Conservation (phyloP, 1,139 yeast species). For the Pichia sp. region DNA sequence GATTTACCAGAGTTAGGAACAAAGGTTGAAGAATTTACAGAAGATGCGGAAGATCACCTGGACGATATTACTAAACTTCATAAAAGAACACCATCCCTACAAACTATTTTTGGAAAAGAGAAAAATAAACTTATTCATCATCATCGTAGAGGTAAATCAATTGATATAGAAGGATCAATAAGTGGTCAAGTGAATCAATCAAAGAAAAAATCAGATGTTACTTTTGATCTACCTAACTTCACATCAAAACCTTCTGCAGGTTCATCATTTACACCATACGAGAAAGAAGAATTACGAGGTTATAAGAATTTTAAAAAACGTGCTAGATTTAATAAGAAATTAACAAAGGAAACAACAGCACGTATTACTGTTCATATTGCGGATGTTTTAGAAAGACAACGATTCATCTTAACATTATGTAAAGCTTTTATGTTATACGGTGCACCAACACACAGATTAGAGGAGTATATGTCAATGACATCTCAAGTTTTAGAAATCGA, state of each 20-base stretch:
- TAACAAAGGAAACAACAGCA: constrained; percentile 39
- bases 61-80: constrained; percentile 9
- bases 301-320: constrained; percentile 16
- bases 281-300: constrained; percentile 10
- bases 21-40: constrained; percentile 7
- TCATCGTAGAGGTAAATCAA: not conserved
- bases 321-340: constrained; percentile 25
- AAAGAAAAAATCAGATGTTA: constrained; percentile 9
- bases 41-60: constrained; percentile 4
- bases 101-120: constrained; percentile 6
- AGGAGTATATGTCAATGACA: constrained; percentile 89
- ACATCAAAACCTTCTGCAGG: constrained; percentile 8
- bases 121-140: not conserved
- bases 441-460: constrained; percentile 92
- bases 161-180: not conserved
- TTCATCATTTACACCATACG: constrained; percentile 2
- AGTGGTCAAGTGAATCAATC: not conserved
- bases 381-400: constrained; percentile 79
- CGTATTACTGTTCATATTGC: constrained; percentile 90
- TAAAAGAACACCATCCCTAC: constrained; percentile 13
- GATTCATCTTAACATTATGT: constrained; percentile 81
- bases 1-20: constrained; percentile 6
- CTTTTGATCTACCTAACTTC: constrained; percentile 18
- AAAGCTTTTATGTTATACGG: constrained; percentile 90
- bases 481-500: constrained; percentile 87